phyloP scores from a whole-genome alignment of 176 grass and related monocot genomes.

The Phyllostachys edulis region DNA sequence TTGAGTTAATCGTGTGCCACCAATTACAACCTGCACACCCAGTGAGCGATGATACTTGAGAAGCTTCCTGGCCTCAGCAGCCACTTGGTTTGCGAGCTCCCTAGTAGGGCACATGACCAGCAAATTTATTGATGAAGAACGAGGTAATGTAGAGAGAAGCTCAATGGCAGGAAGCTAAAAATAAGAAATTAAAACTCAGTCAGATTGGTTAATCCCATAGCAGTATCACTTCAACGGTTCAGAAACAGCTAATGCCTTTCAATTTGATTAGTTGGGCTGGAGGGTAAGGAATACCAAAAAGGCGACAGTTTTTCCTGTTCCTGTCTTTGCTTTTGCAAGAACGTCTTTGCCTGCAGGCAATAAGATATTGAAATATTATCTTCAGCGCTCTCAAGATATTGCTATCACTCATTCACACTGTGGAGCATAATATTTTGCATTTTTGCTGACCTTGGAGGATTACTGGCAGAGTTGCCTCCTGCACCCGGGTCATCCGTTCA shows the following conservation, averaged over 20 bases:
- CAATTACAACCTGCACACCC: conserved; percentile 87
- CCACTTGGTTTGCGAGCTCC: conserved; percentile 90
- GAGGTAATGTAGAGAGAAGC: conserved; percentile 63
- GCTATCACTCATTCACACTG: not conserved
- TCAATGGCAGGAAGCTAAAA: conserved; percentile 95
- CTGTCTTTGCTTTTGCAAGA: conserved; percentile 98
- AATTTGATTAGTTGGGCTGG: conserved; percentile 27
- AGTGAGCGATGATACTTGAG: conserved; percentile 77
- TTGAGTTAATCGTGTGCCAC: conserved; percentile 67
- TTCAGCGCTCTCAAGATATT: not conserved
- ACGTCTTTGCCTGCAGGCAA: conserved; percentile 79
- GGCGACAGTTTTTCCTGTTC: conserved; percentile 95
- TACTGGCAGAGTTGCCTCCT: conserved; percentile 63
- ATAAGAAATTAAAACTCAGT: conserved; percentile 32
- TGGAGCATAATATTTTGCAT: not conserved
- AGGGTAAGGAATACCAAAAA: conserved; percentile 77
- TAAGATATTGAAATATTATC: conserved; percentile 9
- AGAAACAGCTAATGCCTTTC: not conserved
- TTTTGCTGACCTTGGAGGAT: conserved; percentile 55
- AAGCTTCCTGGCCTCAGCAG: conserved; percentile 84
- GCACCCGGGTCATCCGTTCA: conserved; percentile 71
- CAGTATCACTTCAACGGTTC: conserved; percentile 1
- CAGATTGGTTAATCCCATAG: conserved; percentile 22
- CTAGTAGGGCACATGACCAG: conserved; percentile 83
- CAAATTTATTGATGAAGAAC: conserved; percentile 80